phyloP scores from a whole-genome alignment of 306 rosid species.

The Gillenia trifoliata region DNA sequence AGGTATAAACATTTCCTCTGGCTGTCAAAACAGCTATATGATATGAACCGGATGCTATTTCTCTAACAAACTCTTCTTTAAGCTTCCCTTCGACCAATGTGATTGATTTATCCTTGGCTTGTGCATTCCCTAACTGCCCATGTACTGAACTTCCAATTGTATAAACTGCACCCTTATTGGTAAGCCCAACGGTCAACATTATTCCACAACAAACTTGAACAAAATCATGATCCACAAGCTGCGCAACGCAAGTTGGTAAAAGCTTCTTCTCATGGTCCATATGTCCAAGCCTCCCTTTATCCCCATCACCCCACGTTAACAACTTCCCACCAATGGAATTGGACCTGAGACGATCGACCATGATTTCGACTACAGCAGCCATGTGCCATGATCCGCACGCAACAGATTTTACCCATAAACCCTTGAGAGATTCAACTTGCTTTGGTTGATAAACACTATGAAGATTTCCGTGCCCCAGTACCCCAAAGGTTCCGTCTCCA shows the following conservation, averaged over 20 bases:
- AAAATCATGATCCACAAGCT: conserved; percentile 68
- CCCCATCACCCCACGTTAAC: conserved; percentile 92
- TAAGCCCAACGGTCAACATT: conserved; percentile 68
- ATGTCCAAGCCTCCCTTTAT: conserved; percentile 73
- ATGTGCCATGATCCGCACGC: conserved; percentile 95
- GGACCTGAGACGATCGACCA: conserved; percentile 37
- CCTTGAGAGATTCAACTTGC: conserved; percentile 70
- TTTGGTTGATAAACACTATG: conserved; percentile 52
- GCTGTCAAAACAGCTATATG: conserved; percentile 73
- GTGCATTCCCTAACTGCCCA: conserved; percentile 75
- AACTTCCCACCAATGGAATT: conserved; percentile 53
- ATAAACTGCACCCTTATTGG: conserved; percentile 61
- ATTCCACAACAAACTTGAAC: conserved; percentile 83
- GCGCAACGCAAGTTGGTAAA: conserved; percentile 67
- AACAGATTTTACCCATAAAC: conserved; percentile 58
- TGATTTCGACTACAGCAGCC: conserved; percentile 66
- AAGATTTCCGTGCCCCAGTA: conserved; percentile 73
- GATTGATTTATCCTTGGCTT: conserved; percentile 47
- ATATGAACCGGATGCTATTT: conserved; percentile 59
- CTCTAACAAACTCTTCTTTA: conserved; percentile 69
- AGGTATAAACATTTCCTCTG: conserved; percentile 55
- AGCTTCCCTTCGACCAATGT: conserved; percentile 63
- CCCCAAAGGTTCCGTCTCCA: conserved; percentile 91
- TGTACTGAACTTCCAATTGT: conserved; percentile 63
- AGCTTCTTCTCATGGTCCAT: conserved; percentile 50